These are phyloP conservation scores for Lipomyces sp. DNA, from an alignment of 805 yeast species.

Conservation along the genomic window DNA sequence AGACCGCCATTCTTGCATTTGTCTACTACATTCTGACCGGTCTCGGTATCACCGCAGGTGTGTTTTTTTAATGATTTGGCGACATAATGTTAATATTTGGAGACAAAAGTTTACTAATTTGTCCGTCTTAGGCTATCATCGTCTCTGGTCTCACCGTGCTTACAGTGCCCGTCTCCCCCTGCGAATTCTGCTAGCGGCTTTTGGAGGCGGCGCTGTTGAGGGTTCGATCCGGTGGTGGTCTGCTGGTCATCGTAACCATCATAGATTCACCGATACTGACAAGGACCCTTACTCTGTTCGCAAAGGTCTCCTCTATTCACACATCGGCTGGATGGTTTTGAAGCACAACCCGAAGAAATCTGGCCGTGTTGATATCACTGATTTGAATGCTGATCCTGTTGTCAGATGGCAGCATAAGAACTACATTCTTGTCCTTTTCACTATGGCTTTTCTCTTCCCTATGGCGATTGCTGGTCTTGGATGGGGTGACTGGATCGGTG, in stretches of 20 bases:
- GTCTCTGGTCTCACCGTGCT: constrained; percentile 71
- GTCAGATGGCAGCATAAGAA: constrained; percentile 73
- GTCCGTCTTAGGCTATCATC: constrained; percentile 56
- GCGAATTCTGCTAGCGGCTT: constrained; percentile 57
- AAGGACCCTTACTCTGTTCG: constrained; percentile 85
- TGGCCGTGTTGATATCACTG: constrained; percentile 67
- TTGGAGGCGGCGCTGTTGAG: constrained; percentile 74
- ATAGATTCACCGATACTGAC: constrained; percentile 84
- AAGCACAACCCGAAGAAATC: constrained; percentile 68
- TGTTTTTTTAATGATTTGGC: neutral
- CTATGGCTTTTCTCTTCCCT: constrained; percentile 67
- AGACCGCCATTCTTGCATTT: constrained; percentile 60
- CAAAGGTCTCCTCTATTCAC: constrained; percentile 80
- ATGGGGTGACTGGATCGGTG: constrained; percentile 79
- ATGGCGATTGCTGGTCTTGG: constrained; percentile 62
- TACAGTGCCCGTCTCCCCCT: constrained; percentile 55
- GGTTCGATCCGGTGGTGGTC: constrained; percentile 84
- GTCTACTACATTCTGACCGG: constrained; percentile 64
- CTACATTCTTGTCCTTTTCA: constrained; percentile 59
- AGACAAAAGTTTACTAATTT: neutral
- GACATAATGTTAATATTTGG: constrained; percentile 42
- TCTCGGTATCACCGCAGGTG: constrained; percentile 70
- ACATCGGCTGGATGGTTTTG: constrained; percentile 84
- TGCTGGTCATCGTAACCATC: constrained; percentile 85
- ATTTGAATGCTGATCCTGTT: constrained; percentile 62